These are phyloP conservation scores for Mycena vulgaris DNA, from an alignment of 768 basidiomycete genomes.

Conservation along the genomic window DNA sequence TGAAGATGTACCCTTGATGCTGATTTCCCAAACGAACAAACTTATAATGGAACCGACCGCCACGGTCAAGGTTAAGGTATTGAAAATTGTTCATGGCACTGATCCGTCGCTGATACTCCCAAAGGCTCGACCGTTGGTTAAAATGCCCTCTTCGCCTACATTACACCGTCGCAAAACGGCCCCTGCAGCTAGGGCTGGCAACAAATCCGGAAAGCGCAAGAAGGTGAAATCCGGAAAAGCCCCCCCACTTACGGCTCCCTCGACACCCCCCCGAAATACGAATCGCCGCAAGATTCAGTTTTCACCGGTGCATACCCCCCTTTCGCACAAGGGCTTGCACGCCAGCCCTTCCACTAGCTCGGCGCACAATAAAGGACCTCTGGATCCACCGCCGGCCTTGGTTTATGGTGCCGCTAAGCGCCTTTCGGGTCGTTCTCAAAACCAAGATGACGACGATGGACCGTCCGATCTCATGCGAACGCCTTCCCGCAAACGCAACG, in stretches of 20 bases:
- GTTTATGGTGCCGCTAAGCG: conserved; percentile 48
- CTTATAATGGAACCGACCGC: conserved; percentile 35
- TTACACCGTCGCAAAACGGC: conserved; percentile 39
- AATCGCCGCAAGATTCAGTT: conserved; percentile 53
- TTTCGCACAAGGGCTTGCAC: conserved; percentile 78
- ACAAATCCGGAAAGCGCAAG: conserved; percentile 30
- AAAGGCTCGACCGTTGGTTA: conserved; percentile 22
- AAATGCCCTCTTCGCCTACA: conserved; percentile 31
- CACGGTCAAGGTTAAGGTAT: conserved; percentile 25
- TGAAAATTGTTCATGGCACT: conserved; percentile 34
- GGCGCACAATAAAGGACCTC: conserved; percentile 76
- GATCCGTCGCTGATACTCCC: conserved; percentile 18
- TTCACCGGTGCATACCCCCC: conserved; percentile 75
- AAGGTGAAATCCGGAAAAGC: conserved; percentile 22
- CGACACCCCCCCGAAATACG: conserved; percentile 54
- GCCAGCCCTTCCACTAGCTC: conserved; percentile 80
- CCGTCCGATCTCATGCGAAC: conserved; percentile 56
- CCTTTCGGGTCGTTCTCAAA: conserved; percentile 34
- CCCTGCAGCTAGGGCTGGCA: conserved; percentile 25
- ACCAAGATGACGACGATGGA: conserved; percentile 30
- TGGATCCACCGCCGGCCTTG: conserved; percentile 71
- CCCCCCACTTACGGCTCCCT: conserved; percentile 46
- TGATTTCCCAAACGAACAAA: conserved; percentile 30
- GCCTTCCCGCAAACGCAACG: conserved; percentile 60
- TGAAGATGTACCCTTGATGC: conserved; percentile 45